Evolutionary conservation across 2,329 filamentous ascomycete genomes (phyloP).

Genomic region (Xylaria sp.): DNA sequence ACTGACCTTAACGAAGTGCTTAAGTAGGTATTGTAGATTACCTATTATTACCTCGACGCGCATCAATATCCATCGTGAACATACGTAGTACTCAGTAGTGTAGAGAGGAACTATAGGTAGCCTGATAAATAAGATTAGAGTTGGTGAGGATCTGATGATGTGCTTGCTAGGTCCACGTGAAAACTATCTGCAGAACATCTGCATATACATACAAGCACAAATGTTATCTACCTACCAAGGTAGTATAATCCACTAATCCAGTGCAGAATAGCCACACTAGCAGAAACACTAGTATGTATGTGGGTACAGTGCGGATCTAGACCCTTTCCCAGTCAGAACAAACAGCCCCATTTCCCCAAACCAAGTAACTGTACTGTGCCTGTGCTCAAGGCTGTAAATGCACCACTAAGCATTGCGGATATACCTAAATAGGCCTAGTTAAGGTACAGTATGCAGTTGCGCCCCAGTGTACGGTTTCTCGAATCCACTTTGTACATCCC

Average conservation of each 20-base stretch:
- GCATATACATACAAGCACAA: background rate
- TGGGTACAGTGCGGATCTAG: slow-evolving; percentile 17
- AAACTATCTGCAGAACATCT: slow-evolving; percentile 15
- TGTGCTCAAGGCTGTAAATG: background rate
- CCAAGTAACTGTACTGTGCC: background rate
- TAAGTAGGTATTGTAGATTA: background rate
- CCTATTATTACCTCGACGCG: background rate
- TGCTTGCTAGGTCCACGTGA: slow-evolving; percentile 21
- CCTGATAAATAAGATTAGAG: slow-evolving; percentile 26
- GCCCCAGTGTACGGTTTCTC: background rate
- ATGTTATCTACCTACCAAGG: background rate
- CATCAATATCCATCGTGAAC: background rate
- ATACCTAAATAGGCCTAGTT: slow-evolving; percentile 1
- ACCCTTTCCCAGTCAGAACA: background rate
- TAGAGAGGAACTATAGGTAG: background rate
- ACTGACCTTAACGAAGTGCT: background rate
- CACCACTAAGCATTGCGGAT: background rate
- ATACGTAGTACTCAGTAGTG: background rate
- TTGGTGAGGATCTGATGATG: slow-evolving; percentile 18
- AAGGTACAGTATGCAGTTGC: background rate
- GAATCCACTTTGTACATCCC: background rate
- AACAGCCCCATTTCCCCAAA: slow-evolving; percentile 17
- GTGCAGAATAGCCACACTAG: background rate
- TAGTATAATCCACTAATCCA: too few relatives aligned
- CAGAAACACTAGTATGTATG: background rate